These are phyloP conservation scores for Vitis amurensis DNA, from an alignment of 164 flowering plant genomes.

Conservation along the genomic window DNA sequence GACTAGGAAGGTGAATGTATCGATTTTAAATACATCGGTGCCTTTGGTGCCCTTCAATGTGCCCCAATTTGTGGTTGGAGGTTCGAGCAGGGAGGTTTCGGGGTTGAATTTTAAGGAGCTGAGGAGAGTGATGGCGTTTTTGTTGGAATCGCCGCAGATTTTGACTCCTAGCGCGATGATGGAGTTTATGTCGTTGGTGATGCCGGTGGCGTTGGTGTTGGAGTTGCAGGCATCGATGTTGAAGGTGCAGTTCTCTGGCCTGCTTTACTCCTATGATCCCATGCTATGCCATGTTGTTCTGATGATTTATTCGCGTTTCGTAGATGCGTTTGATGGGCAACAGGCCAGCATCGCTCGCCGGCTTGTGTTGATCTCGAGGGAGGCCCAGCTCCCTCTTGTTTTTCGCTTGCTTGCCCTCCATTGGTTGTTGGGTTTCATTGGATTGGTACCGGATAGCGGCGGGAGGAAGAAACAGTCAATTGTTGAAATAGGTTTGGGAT, in stretches of 20 bases:
- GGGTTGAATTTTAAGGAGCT: slow-evolving; percentile 62
- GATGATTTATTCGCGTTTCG: slow-evolving; percentile 58
- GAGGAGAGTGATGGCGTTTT: slow-evolving; percentile 75
- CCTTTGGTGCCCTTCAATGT: slow-evolving; percentile 81
- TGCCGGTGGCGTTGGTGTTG: slow-evolving; percentile 58
- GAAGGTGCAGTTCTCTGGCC: slow-evolving; percentile 93
- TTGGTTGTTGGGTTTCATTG: slow-evolving; percentile 75
- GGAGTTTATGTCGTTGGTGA: slow-evolving; percentile 68
- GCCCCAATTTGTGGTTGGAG: slow-evolving; percentile 43
- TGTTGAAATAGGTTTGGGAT: slow-evolving; percentile 41
- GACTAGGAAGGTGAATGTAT: slow-evolving; percentile 30
- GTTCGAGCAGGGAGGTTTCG: slow-evolving; percentile 24
- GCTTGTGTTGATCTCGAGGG: slow-evolving; percentile 60
- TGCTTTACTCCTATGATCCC: slow-evolving; percentile 83
- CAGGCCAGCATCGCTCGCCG: slow-evolving; percentile 68
- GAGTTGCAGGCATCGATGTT: slow-evolving; percentile 86
- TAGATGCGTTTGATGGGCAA: slow-evolving; percentile 80
- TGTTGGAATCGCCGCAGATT: slow-evolving; percentile 72
- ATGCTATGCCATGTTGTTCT: slow-evolving; percentile 78
- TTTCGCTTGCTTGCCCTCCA: slow-evolving; percentile 81
- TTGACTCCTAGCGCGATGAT: slow-evolving; percentile 75
- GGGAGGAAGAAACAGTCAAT: slow-evolving; percentile 32
- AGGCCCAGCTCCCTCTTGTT: slow-evolving; percentile 61
- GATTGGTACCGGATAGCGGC: slow-evolving; percentile 31
- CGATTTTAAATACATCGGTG: slow-evolving; percentile 49